Evolutionary conservation across 2,329 filamentous ascomycete species (phyloP).

Genomic region (Aschersonia sp.): DNA sequence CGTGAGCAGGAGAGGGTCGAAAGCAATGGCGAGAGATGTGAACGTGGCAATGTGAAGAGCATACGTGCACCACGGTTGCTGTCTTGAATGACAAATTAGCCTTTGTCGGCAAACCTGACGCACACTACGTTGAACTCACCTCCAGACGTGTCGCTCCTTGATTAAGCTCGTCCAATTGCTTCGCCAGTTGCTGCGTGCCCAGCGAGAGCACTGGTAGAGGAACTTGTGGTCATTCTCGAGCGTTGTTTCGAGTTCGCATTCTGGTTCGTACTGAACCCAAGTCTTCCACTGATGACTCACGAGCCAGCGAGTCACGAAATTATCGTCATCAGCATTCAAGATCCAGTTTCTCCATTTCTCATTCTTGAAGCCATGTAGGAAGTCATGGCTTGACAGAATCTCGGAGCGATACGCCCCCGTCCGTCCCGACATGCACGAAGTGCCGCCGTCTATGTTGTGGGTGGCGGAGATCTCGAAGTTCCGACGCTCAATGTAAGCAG

Average conservation of each 20-base stretch:
- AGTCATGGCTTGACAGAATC: conserved; percentile 74
- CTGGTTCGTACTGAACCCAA: conserved; percentile 83
- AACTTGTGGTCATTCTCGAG: conserved; percentile 82
- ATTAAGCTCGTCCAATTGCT: conserved; percentile 89
- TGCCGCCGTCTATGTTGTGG: conserved; percentile 84
- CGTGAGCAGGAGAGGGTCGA: conserved; percentile 60
- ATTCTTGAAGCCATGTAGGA: conserved; percentile 78
- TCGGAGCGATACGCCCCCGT: conserved; percentile 84
- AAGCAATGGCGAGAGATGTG: conserved; percentile 69
- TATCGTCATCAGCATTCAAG: conserved; percentile 93
- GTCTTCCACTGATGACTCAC: conserved; percentile 88
- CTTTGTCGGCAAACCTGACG: neutral
- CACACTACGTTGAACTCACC: conserved; percentile 40
- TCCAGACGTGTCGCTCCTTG: conserved; percentile 70
- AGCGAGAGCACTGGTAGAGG: conserved; percentile 82
- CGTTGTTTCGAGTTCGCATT: conserved; percentile 86
- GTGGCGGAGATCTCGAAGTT: conserved; percentile 97
- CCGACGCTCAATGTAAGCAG: conserved; percentile 80
- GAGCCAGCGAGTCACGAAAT: conserved; percentile 94
- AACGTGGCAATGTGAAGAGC: conserved; percentile 86
- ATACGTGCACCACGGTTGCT: conserved; percentile 87
- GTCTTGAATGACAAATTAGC: conserved; percentile 33
- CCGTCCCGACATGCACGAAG: conserved; percentile 92
- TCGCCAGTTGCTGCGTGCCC: conserved; percentile 95
- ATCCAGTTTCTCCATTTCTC: conserved; percentile 83